phyloP scores from a whole-genome alignment of 78 protist genomes.

The Reticulomyxa filosa region DNA sequence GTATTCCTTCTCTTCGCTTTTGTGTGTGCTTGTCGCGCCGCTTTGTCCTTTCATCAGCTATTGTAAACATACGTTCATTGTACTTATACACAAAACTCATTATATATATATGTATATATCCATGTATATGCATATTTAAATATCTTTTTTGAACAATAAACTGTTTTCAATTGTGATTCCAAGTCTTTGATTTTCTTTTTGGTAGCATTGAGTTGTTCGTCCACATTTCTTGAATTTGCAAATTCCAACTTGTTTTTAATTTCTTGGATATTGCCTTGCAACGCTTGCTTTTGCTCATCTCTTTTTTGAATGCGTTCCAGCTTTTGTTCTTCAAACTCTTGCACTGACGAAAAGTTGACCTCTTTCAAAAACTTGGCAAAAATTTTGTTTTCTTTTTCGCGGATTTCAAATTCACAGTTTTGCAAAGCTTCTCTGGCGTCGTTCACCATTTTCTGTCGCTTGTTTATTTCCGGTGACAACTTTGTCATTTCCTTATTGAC shows the following conservation, averaged over 20 bases:
- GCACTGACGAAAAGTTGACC: slow-evolving; percentile 33
- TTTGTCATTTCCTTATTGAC: too few species aligned
- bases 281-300: neutral
- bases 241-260: neutral
- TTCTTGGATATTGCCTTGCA: neutral
- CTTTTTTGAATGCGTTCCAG: neutral
- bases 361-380: slow-evolving; percentile 24
- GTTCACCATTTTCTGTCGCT: too few species aligned
- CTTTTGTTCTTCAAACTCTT: slow-evolving; percentile 55
- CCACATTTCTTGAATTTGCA: neutral
- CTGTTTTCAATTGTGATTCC: neutral
- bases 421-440: too few species aligned
- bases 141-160: neutral
- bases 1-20: neutral
- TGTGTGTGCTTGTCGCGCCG: too few species aligned
- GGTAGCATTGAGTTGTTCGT: neutral
- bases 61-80: neutral
- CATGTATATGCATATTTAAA: neutral
- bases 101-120: neutral
- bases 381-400: slow-evolving; percentile 11
- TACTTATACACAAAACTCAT: neutral
- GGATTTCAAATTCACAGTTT: too few species aligned
- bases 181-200: neutral
- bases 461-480: too few species aligned
- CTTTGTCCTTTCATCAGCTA: too few species aligned